phyloP scores from a whole-genome alignment of 1,284 basidiomycete species.

The Sanghuangporus weigelae region DNA sequence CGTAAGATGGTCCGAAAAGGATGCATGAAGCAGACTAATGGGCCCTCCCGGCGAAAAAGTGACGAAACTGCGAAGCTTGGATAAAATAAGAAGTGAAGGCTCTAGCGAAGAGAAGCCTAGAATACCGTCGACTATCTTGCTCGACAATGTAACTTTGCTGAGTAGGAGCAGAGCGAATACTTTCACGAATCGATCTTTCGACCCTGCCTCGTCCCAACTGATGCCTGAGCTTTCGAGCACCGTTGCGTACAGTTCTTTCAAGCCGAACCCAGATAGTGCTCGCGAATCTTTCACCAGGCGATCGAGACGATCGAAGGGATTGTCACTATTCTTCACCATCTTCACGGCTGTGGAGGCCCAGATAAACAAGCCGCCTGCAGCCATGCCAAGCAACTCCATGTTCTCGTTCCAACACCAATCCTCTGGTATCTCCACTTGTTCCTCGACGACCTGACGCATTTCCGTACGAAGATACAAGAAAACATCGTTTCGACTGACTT shows the following conservation, averaged over 20 bases:
- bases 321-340: neutral
- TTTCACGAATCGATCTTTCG: neutral
- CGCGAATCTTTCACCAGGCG: neutral
- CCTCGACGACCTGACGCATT: neutral
- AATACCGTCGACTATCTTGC: neutral
- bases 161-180: neutral
- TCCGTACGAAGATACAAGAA: neutral
- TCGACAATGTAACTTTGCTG: neutral
- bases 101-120: neutral
- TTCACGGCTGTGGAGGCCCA: conserved; percentile 3
- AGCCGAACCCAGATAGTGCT: neutral
- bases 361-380: neutral
- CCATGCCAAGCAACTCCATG: neutral
- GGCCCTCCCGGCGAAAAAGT: neutral
- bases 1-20: neutral
- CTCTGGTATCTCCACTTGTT: neutral
- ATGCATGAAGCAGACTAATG: neutral
- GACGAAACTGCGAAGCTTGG: neutral
- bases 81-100: neutral
- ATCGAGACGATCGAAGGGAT: neutral
- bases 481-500: neutral
- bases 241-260: neutral
- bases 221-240: neutral
- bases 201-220: neutral
- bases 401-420: neutral